Evolutionary conservation across 345 rosid species (phyloP).

Genomic region (Psidium friedrichsthalianum): DNA sequence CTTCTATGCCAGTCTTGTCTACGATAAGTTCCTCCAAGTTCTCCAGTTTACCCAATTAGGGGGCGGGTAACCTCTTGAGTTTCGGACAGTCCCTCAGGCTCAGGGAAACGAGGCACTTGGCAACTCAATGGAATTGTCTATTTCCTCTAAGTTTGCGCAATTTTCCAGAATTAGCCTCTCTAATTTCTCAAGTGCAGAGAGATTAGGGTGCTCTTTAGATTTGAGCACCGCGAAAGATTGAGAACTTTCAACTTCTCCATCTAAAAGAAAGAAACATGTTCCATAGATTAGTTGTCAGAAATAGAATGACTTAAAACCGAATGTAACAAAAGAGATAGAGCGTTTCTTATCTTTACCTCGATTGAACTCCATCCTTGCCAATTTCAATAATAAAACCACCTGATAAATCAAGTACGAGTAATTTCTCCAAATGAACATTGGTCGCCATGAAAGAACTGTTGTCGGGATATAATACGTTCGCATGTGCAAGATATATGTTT

Average conservation of each 20-base stretch:
- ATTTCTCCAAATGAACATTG: neutral
- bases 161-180: fast-evolving
- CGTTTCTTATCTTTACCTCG: neutral
- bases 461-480: no score
- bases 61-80: neutral
- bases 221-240: fast-evolving
- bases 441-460: neutral
- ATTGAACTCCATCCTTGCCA: neutral
- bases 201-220: neutral
- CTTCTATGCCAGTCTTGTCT: neutral
- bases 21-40: neutral
- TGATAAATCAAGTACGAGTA: neutral
- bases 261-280: neutral
- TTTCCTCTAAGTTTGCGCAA: fast-evolving
- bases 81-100: fast-evolving
- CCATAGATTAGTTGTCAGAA: neutral
- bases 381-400: neutral
- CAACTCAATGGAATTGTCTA: fast-evolving
- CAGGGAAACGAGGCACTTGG: neutral
- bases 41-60: neutral
- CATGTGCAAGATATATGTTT: no score
- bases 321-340: neutral
- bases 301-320: neutral
- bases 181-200: fast-evolving
- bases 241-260: neutral